phyloP scores from a whole-genome alignment of 2,329 filamentous ascomycete species.

The Arthrinium puccinioides region DNA sequence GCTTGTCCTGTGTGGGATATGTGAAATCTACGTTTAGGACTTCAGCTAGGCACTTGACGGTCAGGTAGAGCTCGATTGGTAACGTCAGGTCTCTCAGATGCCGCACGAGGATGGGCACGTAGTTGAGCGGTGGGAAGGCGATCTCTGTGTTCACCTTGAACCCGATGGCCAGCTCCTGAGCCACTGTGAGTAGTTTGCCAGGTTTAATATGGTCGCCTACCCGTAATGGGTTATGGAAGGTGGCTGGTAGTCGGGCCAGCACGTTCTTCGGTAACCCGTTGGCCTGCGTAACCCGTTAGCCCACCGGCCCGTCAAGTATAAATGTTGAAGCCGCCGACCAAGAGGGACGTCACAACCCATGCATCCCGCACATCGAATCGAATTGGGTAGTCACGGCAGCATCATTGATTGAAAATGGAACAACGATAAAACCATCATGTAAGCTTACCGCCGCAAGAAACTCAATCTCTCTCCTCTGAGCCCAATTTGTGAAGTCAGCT shows the following conservation, averaged over 20 bases:
- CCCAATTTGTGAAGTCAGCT: slow-evolving; percentile 66
- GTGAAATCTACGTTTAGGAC: slow-evolving; percentile 46
- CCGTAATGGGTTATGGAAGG: slow-evolving; percentile 54
- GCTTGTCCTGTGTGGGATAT: slow-evolving; percentile 42
- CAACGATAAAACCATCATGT: no score
- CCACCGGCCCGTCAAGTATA: no score
- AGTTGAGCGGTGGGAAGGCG: slow-evolving; percentile 65
- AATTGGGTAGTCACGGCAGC: no score
- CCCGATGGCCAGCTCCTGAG: slow-evolving; percentile 54
- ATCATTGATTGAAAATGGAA: no score
- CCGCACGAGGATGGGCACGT: slow-evolving; percentile 58
- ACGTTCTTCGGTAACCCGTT: slow-evolving; percentile 56
- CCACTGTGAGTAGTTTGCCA: slow-evolving; percentile 56
- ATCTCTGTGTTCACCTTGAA: slow-evolving; percentile 65
- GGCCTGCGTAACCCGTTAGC: slow-evolving; percentile 29
- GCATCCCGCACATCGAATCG: slow-evolving; percentile 14
- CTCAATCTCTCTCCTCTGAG: slow-evolving; percentile 57
- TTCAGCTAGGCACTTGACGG: slow-evolving; percentile 48
- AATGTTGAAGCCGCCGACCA: no score
- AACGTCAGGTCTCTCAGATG: slow-evolving; percentile 67
- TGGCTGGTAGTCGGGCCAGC: slow-evolving; percentile 54
- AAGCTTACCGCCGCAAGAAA: slow-evolving; percentile 66
- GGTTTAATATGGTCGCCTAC: slow-evolving; percentile 38
- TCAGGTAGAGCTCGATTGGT: slow-evolving; percentile 62
- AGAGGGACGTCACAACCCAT: background rate